These are phyloP conservation scores for Cryptococcus sp. DNA, from an alignment of 1,284 basidiomycete species.

Conservation along the genomic window DNA sequence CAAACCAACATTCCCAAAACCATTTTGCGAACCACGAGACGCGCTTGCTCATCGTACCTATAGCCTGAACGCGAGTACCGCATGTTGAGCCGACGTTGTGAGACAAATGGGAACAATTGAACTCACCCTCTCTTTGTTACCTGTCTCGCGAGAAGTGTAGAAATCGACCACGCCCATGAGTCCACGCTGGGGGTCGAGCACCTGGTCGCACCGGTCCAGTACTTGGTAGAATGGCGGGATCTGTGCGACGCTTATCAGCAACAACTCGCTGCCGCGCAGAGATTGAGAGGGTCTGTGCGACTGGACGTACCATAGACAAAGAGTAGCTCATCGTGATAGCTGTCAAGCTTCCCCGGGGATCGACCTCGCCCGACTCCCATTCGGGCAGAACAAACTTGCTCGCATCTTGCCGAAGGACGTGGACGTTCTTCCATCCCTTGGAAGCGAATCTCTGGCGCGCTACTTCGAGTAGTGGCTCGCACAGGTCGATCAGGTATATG, in stretches of 20 bases:
- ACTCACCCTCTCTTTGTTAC: conserved; percentile 57
- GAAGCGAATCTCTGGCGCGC: conserved; percentile 68
- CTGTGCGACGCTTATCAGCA: conserved; percentile 43
- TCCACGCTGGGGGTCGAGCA: conserved; percentile 67
- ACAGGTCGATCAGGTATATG: conserved; percentile 74
- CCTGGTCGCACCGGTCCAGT: conserved; percentile 69
- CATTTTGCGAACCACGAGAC: conserved; percentile 72
- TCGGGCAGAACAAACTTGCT: conserved; percentile 67
- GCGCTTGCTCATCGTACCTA: conserved; percentile 69
- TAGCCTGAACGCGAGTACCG: conserved; percentile 53
- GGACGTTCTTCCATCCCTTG: conserved; percentile 73
- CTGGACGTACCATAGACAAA: conserved; percentile 64
- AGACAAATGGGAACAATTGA: not conserved
- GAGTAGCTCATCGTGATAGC: conserved; percentile 73
- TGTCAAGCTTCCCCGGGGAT: conserved; percentile 62
- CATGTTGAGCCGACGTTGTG: conserved; percentile 13
- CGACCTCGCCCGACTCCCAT: conserved; percentile 59
- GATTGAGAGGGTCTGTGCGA: too few relatives aligned
- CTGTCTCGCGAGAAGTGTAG: conserved; percentile 68
- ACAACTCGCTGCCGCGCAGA: too few relatives aligned
- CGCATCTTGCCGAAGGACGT: conserved; percentile 75
- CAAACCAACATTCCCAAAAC: conserved; percentile 84
- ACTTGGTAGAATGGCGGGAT: conserved; percentile 71
- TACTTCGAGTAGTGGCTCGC: conserved; percentile 71
- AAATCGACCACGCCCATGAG: conserved; percentile 76